Conservation (phyloP, 148 eudicot genomes). For the Chenopodium berlandieri region DNA sequence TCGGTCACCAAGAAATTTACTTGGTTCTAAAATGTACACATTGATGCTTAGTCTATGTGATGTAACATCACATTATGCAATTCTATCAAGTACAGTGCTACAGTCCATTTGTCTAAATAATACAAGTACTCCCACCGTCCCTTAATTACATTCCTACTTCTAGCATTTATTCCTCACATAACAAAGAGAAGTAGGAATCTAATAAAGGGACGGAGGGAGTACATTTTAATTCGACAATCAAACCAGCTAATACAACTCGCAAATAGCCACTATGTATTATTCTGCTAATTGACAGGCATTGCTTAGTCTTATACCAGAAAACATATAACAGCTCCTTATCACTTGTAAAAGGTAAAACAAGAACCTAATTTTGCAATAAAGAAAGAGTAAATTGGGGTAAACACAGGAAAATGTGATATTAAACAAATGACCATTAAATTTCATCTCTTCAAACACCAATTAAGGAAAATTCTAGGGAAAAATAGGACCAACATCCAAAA, state of each 20-base stretch:
- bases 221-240: no score
- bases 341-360: background rate
- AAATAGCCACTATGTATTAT: no score
- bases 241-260: background rate
- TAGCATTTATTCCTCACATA: no score
- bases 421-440: no score
- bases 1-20: background rate
- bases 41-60: background rate
- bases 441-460: background rate
- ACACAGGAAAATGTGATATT: background rate
- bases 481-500: background rate
- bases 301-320: background rate
- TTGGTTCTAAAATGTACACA: background rate
- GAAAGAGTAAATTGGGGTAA: background rate
- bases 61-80: background rate
- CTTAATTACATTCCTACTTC: no score
- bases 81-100: no score
- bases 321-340: background rate
- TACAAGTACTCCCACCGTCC: no score
- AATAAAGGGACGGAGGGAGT: no score
- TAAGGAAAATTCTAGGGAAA: background rate
- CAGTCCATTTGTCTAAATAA: no score
- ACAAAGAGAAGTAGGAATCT: no score
- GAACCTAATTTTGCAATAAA: background rate
- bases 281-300: background rate